phyloP scores from a whole-genome alignment of 2,329 filamentous ascomycete genomes.

The Coniella lustricola region DNA sequence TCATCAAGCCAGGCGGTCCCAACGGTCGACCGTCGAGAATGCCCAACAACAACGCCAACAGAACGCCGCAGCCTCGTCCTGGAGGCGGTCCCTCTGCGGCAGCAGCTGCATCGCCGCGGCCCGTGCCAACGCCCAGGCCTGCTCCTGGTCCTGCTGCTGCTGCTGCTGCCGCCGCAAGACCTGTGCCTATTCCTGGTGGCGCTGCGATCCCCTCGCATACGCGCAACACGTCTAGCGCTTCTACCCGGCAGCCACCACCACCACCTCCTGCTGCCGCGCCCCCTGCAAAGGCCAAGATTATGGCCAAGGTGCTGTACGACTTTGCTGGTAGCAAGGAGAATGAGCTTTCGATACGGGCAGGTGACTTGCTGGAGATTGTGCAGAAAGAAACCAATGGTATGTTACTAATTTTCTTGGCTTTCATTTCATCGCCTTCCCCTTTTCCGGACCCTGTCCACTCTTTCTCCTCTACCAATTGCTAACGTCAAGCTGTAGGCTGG shows the following conservation, averaged over 20 bases:
- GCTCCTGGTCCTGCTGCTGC: slow-evolving; percentile 25
- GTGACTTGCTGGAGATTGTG: slow-evolving; percentile 80
- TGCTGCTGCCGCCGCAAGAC: not conserved
- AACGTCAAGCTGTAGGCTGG: slow-evolving; percentile 63
- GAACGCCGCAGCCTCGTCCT: slow-evolving; percentile 31
- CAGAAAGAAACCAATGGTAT: slow-evolving; percentile 92
- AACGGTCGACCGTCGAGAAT: slow-evolving; percentile 71
- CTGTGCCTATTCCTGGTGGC: slow-evolving; percentile 22
- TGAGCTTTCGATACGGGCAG: slow-evolving; percentile 72
- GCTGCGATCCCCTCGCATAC: slow-evolving; percentile 42
- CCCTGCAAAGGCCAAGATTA: slow-evolving; percentile 61
- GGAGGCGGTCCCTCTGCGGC: slow-evolving; percentile 24
- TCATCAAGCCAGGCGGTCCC: slow-evolving; percentile 86
- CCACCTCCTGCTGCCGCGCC: slow-evolving; percentile 62
- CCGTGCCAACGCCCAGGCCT: slow-evolving; percentile 23
- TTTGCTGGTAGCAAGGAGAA: slow-evolving; percentile 80
- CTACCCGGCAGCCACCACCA: slow-evolving; percentile 54
- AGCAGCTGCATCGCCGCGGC: slow-evolving; percentile 14
- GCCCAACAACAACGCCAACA: slow-evolving; percentile 30
- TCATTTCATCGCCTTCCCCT: no score
- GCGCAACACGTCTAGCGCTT: slow-evolving; percentile 47
- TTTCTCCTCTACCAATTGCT: no score
- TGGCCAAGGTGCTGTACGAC: slow-evolving; percentile 87
- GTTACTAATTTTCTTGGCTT: no score
- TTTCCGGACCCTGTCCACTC: no score